Percentiles rank a stretch among this genome's conserved stretches.
These are phyloP conservation scores for Phytopythium sindhum DNA, from an alignment of 352 stramenopile genomes.

Conservation along the genomic window DNA sequence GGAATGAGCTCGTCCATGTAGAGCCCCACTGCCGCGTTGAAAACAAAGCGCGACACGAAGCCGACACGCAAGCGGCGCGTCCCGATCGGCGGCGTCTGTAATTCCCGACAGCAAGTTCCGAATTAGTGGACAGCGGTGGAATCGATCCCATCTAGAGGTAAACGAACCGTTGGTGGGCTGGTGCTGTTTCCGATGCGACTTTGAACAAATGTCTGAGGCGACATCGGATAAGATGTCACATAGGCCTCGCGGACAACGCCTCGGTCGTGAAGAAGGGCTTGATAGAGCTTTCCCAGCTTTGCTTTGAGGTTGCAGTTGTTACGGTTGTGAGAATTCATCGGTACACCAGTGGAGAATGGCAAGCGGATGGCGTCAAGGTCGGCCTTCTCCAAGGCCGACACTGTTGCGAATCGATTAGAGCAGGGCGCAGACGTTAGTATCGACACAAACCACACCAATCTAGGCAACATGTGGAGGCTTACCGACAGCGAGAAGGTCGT, in stretches of 20 bases:
- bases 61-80: conserved; percentile 46
- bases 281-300: conserved; percentile 51
- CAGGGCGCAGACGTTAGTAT: not conserved
- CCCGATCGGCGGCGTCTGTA: conserved; percentile 15
- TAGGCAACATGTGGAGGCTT: conserved; percentile 6
- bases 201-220: not conserved
- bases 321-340: conserved; percentile 57
- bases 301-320: conserved; percentile 68
- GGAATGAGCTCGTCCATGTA: conserved; percentile 67
- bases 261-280: conserved; percentile 33
- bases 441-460: not conserved
- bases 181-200: not conserved
- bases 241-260: conserved; percentile 35
- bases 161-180: not conserved
- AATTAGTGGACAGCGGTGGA: not conserved
- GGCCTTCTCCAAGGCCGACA: conserved; percentile 25
- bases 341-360: conserved; percentile 52
- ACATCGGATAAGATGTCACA: conserved; percentile 43
- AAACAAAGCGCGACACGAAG: conserved; percentile 67
- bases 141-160: not conserved
- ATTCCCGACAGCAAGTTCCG: not conserved
- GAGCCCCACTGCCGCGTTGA: conserved; percentile 41
- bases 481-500: conserved; percentile 32
- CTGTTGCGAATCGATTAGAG: conserved; percentile 6
- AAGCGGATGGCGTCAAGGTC: conserved; percentile 55